Percentiles rank a stretch among this genome's conserved stretches.
Conservation (phyloP, 2,329 filamentous ascomycete species). For the Fusarium mangiferae region DNA sequence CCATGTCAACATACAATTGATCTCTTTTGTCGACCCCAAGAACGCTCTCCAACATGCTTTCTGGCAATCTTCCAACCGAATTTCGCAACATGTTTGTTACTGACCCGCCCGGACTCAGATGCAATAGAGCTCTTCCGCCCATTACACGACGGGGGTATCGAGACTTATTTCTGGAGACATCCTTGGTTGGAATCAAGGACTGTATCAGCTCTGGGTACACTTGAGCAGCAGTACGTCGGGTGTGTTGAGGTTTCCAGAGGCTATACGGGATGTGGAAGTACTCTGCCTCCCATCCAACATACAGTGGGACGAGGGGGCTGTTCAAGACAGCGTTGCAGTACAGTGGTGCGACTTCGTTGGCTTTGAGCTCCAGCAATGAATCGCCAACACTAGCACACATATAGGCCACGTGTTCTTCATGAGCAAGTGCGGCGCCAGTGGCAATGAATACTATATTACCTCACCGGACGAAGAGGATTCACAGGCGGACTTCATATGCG, state of each 20-base stretch:
- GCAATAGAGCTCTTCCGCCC: not conserved
- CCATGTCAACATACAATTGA: rapidly evolving
- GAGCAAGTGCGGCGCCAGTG: not conserved
- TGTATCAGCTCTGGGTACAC: not conserved
- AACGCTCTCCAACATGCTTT: not conserved
- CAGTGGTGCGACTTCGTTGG: not conserved
- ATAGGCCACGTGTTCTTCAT: not conserved
- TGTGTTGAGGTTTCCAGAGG: not conserved
- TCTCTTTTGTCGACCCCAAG: not conserved
- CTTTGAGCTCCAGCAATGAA: rapidly evolving
- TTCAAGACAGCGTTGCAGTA: not conserved
- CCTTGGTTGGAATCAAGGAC: rapidly evolving
- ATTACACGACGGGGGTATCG: not conserved
- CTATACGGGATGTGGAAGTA: not conserved
- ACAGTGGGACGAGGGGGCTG: not conserved
- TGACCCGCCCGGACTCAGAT: not conserved
- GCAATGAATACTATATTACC: rapidly evolving
- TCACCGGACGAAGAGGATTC: too few relatives aligned
- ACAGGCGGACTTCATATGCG: too few relatives aligned
- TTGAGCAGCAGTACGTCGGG: not conserved
- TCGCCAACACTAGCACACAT: not conserved
- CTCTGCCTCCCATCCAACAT: not conserved
- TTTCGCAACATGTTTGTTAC: not conserved
- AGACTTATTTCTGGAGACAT: not conserved
- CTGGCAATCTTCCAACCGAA: not conserved